A percentile compares a stretch with the other conserved stretches of the same genome.
phyloP scores from a whole-genome alignment of 1,284 basidiomycete species.

The Lignosus rhinocerotis region DNA sequence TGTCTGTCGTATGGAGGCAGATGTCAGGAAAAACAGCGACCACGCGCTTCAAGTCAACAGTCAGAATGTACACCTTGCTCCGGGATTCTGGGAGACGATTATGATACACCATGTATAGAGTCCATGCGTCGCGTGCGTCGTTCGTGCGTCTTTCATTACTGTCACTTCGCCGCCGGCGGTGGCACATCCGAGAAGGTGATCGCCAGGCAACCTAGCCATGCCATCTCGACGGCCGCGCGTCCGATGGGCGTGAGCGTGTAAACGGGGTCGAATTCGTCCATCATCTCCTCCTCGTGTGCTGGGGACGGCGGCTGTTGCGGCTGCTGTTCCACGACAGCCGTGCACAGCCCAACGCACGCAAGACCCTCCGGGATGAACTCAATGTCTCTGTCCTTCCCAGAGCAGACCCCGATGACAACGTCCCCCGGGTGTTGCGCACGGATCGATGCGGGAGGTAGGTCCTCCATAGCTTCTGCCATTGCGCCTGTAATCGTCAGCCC shows the following conservation, averaged over 20 bases:
- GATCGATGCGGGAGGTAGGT: constrained; percentile 36
- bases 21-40: not conserved
- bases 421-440: constrained; percentile 36
- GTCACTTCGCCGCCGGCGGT: constrained; percentile 20
- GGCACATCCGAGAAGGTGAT: constrained; percentile 54
- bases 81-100: not conserved
- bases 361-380: constrained; percentile 72
- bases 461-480: constrained; percentile 55
- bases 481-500: constrained; percentile 67
- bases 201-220: constrained; percentile 77
- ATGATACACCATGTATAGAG: constrained; percentile 21
- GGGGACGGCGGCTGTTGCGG: constrained; percentile 25
- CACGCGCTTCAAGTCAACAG: not conserved
- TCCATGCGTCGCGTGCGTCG: constrained; percentile 2
- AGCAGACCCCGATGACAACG: constrained; percentile 61
- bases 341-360: constrained; percentile 63
- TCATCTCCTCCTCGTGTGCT: constrained; percentile 40
- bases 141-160: not conserved
- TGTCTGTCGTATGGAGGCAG: constrained; percentile 1
- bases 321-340: constrained; percentile 28
- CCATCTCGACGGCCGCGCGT: constrained; percentile 77
- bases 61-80: constrained; percentile 7
- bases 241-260: constrained; percentile 68
- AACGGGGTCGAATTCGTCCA: constrained; percentile 39
- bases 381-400: constrained; percentile 61